These are phyloP conservation scores for Coemansia umbellata DNA, from an alignment of 192 early-diverging fungal genomes.

Conservation along the genomic window DNA sequence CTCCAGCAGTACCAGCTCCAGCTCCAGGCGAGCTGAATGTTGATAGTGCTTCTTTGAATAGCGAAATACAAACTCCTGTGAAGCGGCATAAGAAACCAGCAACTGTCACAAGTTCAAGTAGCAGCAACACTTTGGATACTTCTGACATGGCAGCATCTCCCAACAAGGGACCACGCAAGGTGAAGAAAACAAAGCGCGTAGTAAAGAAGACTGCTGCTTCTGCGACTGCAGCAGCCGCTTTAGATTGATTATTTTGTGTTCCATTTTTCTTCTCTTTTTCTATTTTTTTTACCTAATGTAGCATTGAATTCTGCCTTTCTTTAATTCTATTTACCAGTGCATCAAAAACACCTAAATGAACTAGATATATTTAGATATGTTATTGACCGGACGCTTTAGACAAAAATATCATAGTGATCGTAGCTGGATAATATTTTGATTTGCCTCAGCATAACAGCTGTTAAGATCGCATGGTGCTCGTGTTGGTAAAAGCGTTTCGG, in stretches of 20 bases:
- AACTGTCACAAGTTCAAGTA: conserved; percentile 2
- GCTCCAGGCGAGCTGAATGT: background rate
- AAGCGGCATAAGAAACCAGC: conserved; percentile 24
- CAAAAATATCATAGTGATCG: background rate
- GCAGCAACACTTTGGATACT: no score
- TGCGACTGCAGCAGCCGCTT: background rate
- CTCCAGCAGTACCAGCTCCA: background rate
- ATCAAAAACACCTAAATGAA: no score
- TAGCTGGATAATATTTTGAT: background rate
- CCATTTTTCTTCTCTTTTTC: conserved; percentile 7
- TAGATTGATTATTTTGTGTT: background rate
- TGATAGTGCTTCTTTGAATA: background rate
- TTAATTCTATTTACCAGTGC: background rate
- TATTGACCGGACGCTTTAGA: no score
- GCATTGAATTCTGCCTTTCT: no score
- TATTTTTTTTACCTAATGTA: conserved; percentile 4
- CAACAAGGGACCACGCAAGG: conserved; percentile 33
- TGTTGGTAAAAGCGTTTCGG: background rate
- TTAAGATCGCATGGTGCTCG: background rate
- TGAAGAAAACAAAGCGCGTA: conserved; percentile 39
- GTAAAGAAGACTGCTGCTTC: conserved; percentile 26
- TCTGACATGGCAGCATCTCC: no score
- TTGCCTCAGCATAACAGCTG: background rate
- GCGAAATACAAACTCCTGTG: background rate
- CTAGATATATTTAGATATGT: no score